Evolutionary conservation across 306 rosid species (phyloP), one percentile per base, ranked within the genome.

Genomic region (Cicer judaicum): DNA sequence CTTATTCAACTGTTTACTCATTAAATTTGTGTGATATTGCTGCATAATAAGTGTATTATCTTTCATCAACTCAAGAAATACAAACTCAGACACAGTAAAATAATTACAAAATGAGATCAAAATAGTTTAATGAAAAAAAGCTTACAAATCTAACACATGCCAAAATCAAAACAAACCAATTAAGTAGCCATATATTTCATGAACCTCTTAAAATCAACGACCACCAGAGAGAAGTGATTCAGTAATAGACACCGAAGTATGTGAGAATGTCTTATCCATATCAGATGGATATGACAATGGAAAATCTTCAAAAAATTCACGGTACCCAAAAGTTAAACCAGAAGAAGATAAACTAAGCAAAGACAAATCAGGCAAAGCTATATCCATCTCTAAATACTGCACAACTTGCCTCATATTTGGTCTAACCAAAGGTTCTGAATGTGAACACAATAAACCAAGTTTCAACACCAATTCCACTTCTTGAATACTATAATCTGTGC

Each of bases 371-470:
- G 81, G 89, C 62, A 85, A 41, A 64, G 68, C 11, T 15, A 54
- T 44, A 14, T 85, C 83, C 12, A 76, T 85, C 29, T 83, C 88
- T 78, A 90, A 81, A 55, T 77, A 86, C 80, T 81, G 87, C 54
- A 80, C 39, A 49, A 90, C 84, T 38, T 83, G 91, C 24, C 83
- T 73, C 92, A 90, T 90, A 41, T 77, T 83, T 40, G 96, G 96
- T 76, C 96, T 81, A 38, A 72, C 70, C 19, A 50, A 16, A 8
- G 88, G 87, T 69, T 74, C 68, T 6, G 78, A 65, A 38, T 84
- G 86, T 6, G 96, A 86, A 46, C 92, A 88, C 38, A 88, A 34
- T 53, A 90, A 76, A 10, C 86, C 96, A 7, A 90, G 86, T 61
- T 85, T 85, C 80, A 90, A 44, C 7, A 86, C 89, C 77, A 90